These are phyloP conservation scores for Zopfochytrium polystomum DNA, from an alignment of 371 early-diverging fungal genomes.

Conservation along the genomic window DNA sequence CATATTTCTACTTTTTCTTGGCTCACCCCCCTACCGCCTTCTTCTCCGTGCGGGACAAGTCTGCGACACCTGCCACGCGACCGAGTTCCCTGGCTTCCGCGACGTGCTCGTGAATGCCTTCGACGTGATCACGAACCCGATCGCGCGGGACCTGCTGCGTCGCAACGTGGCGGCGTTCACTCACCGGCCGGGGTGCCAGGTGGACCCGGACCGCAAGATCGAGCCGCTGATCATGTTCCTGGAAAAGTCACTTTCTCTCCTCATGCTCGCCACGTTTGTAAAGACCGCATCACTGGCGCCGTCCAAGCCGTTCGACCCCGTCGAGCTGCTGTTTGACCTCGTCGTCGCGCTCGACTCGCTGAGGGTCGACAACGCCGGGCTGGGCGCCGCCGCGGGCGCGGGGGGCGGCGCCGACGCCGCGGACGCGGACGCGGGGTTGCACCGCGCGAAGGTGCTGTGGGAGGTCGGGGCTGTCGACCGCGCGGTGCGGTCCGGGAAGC, in stretches of 20 bases:
- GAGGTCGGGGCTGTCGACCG: no score
- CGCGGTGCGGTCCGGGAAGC: no score
- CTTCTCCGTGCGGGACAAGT: no score
- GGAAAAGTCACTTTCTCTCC: background rate
- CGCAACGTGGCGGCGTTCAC: background rate
- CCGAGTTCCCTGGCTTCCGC: constrained; percentile 3
- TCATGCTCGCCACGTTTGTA: background rate
- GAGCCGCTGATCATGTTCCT: background rate
- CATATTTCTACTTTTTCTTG: no score
- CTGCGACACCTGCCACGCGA: constrained; percentile 1
- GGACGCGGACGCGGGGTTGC: no score
- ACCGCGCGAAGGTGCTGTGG: no score
- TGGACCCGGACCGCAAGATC: background rate
- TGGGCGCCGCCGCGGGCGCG: background rate
- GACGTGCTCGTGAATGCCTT: background rate
- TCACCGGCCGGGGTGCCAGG: constrained; percentile 1
- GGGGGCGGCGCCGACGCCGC: no score
- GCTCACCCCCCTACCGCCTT: no score
- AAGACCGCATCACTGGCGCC: background rate
- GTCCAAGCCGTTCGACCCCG: background rate
- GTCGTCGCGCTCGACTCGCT: background rate
- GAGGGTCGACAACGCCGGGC: background rate
- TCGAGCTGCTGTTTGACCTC: background rate
- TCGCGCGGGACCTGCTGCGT: background rate
- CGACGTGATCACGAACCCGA: constrained; percentile 3